Evolutionary conservation across 2,329 filamentous ascomycete species (phyloP), one percentile per base, ranked within the genome.

Genomic region (Fusarium chlamydosporum): DNA sequence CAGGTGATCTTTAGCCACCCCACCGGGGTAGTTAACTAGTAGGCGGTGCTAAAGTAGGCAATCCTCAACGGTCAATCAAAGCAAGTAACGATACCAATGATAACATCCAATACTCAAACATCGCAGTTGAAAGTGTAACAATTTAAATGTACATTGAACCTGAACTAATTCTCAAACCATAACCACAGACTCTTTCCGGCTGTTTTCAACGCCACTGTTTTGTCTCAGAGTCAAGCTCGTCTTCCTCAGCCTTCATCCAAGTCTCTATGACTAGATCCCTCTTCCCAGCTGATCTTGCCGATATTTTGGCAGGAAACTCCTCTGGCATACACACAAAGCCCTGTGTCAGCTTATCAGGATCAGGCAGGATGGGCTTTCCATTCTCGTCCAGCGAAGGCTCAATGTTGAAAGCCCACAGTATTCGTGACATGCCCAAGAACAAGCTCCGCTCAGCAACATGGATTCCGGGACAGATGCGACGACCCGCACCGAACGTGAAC

Each of bases 401-500:
- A 15, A 71, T 60, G 7, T 60, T n/a, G 2, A 68, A 68, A 0
- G 43, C 65, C 67, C 68, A 71, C 2, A 68, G 2, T 1, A 71
- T 34, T 0, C 61, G 48, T 1, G 61, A 65, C n/a, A 71, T 60
- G 0, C 65, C 60, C 1, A 71, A 26, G 42, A 71, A 71, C 6
- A 68, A 43, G 1, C 61, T 68, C 16, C 57, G 18, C 2, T 70
- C 68, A 0, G 67, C 67, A 7, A 71, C 67, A 1, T 71, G 61
- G 2, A 68, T 68, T 4, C 65, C 68, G 4, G 64, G 65, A 9
- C 68, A 71, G 6, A 71, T 42, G 2, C 68, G 68, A 0, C 68
- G 68, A 3, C 67, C 67, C 0, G 65, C 65, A 0, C 68, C 68
- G 18, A 71, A 71, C 2, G 60, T 62, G 13, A 71, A 70, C 4